Evolutionary conservation across 108 stramenopile species (phyloP).

Genomic region (Pelagomonas calceolata): DNA sequence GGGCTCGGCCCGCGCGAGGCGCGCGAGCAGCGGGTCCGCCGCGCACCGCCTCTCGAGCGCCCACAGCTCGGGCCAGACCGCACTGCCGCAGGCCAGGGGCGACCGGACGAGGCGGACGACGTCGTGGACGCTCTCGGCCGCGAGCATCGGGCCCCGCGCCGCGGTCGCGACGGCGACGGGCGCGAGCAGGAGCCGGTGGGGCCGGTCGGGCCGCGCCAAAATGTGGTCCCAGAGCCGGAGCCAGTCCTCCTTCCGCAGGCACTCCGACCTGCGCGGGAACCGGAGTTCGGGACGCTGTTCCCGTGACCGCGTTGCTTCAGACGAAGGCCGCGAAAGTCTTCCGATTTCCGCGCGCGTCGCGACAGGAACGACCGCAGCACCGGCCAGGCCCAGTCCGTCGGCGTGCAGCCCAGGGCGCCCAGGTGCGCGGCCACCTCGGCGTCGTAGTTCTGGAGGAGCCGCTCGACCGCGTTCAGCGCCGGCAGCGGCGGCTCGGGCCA

Average conservation of each 20-base stretch:
- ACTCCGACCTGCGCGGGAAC: conserved; percentile 12
- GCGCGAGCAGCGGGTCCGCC: not conserved
- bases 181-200: not conserved
- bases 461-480: conserved; percentile 8
- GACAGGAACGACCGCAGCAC: not conserved
- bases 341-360: no score
- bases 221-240: conserved; percentile 22
- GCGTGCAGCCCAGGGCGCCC: not conserved
- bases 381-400: conserved; percentile 10
- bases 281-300: no score
- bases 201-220: conserved; percentile 8
- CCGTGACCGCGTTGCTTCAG: no score
- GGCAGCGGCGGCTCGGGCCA: conserved; percentile 28
- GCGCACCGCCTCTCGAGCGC: not conserved
- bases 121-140: not conserved
- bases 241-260: conserved; percentile 16
- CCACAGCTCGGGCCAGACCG: not conserved
- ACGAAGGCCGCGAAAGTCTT: no score
- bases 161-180: not conserved
- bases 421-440: conserved; percentile 13
- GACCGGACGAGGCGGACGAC: not conserved
- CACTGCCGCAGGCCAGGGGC: not conserved
- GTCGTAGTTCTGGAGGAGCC: conserved; percentile 12
- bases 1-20: not conserved
- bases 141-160: not conserved